Conservation (phyloP, 2,329 filamentous ascomycete species). For the Ophiosphaerella herpotricha region DNA sequence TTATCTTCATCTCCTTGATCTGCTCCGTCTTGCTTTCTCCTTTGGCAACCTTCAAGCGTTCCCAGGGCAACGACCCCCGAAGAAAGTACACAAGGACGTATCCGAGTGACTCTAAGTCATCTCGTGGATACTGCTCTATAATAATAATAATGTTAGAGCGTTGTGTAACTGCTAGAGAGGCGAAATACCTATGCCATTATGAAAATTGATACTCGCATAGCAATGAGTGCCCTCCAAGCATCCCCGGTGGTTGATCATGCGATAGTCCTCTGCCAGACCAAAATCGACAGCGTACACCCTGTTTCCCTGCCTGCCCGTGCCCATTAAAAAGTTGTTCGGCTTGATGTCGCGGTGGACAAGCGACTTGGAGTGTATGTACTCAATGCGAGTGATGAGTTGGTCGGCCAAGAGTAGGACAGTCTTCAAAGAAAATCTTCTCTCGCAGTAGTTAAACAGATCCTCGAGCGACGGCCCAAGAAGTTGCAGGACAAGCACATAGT, state of each 20-base stretch:
- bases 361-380: slow-evolving; percentile 99
- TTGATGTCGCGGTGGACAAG: slow-evolving; percentile 99
- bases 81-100: slow-evolving; percentile 99
- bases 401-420: slow-evolving; percentile 95
- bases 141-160: no score
- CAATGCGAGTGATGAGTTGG: slow-evolving; percentile 97
- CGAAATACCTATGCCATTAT: slow-evolving; percentile 81
- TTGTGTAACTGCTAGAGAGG: no score
- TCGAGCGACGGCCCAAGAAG: slow-evolving; percentile 93
- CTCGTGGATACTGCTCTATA: slow-evolving; percentile 92
- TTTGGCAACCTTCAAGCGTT: slow-evolving; percentile 64
- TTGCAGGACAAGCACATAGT: slow-evolving; percentile 99
- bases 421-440: slow-evolving; percentile 99
- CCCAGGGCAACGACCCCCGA: slow-evolving; percentile 97
- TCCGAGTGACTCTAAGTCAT: slow-evolving; percentile 98
- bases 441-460: slow-evolving; percentile 99
- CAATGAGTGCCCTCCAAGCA: slow-evolving; percentile 75
- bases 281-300: slow-evolving; percentile 99
- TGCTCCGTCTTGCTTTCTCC: no score
- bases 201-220: slow-evolving; percentile 98
- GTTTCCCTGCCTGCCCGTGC: slow-evolving; percentile 97
- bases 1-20: no score
- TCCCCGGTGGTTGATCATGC: slow-evolving; percentile 84
- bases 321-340: slow-evolving; percentile 99
- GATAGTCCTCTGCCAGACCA: slow-evolving; percentile 98